Conservation (phyloP, 2,329 filamentous ascomycete species). For the Monosporascus ibericus region DNA sequence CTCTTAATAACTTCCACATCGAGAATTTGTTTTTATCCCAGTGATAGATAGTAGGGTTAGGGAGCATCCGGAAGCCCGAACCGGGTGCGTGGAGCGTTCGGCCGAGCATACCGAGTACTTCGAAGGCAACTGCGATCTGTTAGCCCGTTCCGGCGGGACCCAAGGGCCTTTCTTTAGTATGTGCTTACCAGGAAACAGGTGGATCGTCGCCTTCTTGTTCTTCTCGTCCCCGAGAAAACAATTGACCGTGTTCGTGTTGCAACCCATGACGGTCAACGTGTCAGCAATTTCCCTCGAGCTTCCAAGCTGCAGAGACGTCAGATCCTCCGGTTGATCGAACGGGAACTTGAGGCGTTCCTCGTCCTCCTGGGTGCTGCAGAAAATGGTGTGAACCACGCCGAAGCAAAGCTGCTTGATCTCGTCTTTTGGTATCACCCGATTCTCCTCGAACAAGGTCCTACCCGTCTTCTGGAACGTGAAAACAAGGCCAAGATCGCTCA, state of each 20-base stretch:
- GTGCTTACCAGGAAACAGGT: conserved; percentile 43
- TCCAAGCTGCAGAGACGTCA: conserved; percentile 41
- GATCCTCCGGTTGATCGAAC: conserved; percentile 35
- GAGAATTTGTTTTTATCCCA: conserved; percentile 47
- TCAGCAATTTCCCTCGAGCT: conserved; percentile 43
- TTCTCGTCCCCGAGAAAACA: conserved; percentile 33
- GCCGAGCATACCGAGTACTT: conserved; percentile 53
- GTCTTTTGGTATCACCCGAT: conserved; percentile 47
- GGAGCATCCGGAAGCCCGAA: conserved; percentile 47
- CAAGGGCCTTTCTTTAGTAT: not conserved
- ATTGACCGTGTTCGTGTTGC: conserved; percentile 45
- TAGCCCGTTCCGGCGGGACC: not conserved
- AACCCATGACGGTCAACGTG: conserved; percentile 47
- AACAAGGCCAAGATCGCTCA: conserved; percentile 46
- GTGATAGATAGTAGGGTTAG: conserved; percentile 49
- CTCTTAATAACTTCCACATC: conserved; percentile 34
- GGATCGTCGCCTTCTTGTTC: conserved; percentile 34
- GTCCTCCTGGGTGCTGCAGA: conserved; percentile 31
- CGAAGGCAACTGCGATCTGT: conserved; percentile 42
- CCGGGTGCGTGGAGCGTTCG: conserved; percentile 42
- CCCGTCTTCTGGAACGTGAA: conserved; percentile 49
- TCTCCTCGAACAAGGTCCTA: conserved; percentile 39
- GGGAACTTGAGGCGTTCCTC: conserved; percentile 31
- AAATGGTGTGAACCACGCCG: conserved; percentile 50
- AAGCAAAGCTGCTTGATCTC: conserved; percentile 51